Evolutionary conservation across 1,284 basidiomycete species (phyloP), one percentile per base, ranked within the genome.

Genomic region (Xerocomus minutiporus): DNA sequence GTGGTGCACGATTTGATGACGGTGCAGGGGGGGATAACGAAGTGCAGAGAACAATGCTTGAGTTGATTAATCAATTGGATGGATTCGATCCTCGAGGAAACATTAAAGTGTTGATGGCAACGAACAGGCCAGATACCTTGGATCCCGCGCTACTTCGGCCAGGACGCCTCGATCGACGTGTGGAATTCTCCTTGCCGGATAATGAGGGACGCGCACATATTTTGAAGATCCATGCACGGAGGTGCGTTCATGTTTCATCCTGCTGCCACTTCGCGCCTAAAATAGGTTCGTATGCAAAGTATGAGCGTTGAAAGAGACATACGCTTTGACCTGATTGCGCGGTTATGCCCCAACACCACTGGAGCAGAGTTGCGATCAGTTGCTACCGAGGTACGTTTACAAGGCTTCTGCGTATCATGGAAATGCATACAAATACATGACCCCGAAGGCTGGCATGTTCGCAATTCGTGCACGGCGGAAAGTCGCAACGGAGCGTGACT

Each of bases 71-170:
- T 71, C 97, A 99, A 72, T 76, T 99, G 61, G 96, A 99, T 66
- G 97, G 97, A 45, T 99, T 99, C 73, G 97, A 99, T 71, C 90
- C 96, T 1, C 77, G 97, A 75, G 97, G 97, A 17, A 99, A 99
- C 70, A 99, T 99, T 76, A 99, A 99, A 74, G 96, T 99, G 38
- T 80, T 99, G 51, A 99, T 99, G 97, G 97, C 97, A 34, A 99
- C 97, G 9, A 99, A 99, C 76, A 93, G 96, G 73, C 97, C 97
- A 20, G 97, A 99, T 72, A 99, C 97, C 1, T 81, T 99, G 48
- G 97, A 99, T 71, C 97, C 97, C 48, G 97, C 97, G 6, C 79
- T 99, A 15, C 78, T 99, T 44, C 89, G 97, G 60, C 97, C 97
- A 8, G 97, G 97, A 56, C 90, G 97, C 71, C 77, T 99, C 38